Evolutionary conservation across 2,329 filamentous ascomycete genomes (phyloP), one percentile per base, ranked within the genome.

Genomic region (Xylaria sp.): DNA sequence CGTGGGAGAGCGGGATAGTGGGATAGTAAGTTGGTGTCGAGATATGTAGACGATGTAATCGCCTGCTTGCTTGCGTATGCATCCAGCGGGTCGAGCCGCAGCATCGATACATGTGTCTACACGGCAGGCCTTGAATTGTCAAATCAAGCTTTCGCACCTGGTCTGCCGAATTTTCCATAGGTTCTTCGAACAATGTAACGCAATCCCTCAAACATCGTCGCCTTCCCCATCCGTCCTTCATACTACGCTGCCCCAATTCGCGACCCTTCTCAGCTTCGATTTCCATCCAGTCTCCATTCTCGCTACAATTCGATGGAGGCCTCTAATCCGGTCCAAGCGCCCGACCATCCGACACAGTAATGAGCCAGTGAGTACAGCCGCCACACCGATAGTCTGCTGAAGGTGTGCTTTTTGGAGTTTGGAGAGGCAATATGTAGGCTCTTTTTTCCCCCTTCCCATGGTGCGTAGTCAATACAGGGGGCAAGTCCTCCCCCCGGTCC

Each of bases 41-140:
- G 0, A 40, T 17, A 17, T n/a, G 36, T 20, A 33, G 15, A 38
- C 49, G 23, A 40, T 28, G 20, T 44, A 48, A 62, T 70, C 65
- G 53, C 57, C 49, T 67, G 59, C 57, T 42, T 61, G 42, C 13
- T 46, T 54, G 57, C 57, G 65, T 59, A 72, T 70, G 65, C 68
- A 72, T 59, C 49, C 60, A 64, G 70, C 72, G 72, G 72, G 68
- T 71, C 72, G 70, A 73, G 66, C 72, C 70, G 72, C 67, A 68
- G 51, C 49, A 66, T 65, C 66, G 53, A 65, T 33, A 66, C 59
- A n/a, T 17, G 9, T 33, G 11, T 36, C 53, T 57, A 57, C 54
- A 66, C 46, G n/a, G 46, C 56, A 20, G 62, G n/a, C 62, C 59
- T 53, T 28, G 48, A 61, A 61, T 59, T 65, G 70, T 64, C 72